Evolutionary conservation across 108 stramenopile species (phyloP).

Genomic region (Fistulifera pelliculosa): DNA sequence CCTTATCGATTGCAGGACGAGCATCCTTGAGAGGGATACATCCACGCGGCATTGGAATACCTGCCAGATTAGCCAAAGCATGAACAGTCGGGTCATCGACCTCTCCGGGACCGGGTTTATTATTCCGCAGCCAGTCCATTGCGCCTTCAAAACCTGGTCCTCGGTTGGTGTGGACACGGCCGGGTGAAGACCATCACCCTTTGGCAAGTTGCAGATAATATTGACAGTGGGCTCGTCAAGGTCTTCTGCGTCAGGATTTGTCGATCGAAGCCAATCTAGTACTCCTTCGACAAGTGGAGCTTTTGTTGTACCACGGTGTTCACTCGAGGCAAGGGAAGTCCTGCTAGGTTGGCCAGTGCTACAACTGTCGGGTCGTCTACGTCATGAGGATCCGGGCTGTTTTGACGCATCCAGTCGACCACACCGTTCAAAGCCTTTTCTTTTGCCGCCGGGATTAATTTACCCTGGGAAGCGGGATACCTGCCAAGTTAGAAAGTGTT

Average conservation of each 20-base stretch:
- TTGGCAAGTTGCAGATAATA: not conserved
- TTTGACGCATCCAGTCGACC: constrained; percentile 24
- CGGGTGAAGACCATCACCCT: not conserved
- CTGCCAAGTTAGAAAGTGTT: constrained; percentile 12
- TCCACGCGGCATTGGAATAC: constrained; percentile 1
- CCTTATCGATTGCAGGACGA: not conserved
- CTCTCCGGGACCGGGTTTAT: not conserved
- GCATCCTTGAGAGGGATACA: not conserved
- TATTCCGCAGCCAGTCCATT: constrained; percentile 20
- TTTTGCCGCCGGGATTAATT: not conserved
- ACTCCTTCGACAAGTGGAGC: constrained; percentile 5
- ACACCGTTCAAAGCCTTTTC: constrained; percentile 9
- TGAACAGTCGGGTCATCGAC: constrained; percentile 21
- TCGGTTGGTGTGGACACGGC: no score
- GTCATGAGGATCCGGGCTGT: constrained; percentile 8
- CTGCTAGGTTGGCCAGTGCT: constrained; percentile 7
- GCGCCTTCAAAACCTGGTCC: constrained; percentile 1
- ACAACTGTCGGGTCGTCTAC: constrained; percentile 7
- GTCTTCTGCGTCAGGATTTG: not conserved
- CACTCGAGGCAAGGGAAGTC: constrained; percentile 3
- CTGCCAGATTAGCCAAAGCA: constrained; percentile 5
- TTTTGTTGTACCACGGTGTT: not conserved
- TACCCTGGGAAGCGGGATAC: constrained; percentile 5
- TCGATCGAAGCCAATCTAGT: constrained; percentile 8
- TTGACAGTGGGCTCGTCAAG: not conserved